Evolutionary conservation across 345 rosid species (phyloP).

Genomic region (Excoecaria agallocha): DNA sequence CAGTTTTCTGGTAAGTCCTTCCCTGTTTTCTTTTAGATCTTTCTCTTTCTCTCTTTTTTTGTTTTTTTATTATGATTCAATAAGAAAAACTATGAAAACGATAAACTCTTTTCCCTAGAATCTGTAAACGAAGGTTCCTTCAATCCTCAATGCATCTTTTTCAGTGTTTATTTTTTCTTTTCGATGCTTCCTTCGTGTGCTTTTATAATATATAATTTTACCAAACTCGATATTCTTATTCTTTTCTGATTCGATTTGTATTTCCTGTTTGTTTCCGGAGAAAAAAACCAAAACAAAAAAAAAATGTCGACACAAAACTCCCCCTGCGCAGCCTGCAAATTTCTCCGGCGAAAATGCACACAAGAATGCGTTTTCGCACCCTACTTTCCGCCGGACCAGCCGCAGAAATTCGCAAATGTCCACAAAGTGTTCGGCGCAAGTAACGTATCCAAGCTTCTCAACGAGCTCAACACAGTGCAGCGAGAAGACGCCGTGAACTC

Average conservation of each 20-base stretch:
- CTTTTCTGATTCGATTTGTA: neutral
- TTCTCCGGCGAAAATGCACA: slow-evolving; percentile 28
- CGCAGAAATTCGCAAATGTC: slow-evolving; percentile 29
- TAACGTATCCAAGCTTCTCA: slow-evolving; percentile 70
- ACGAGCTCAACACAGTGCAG: slow-evolving; percentile 45
- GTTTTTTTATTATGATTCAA: neutral
- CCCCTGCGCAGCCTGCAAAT: slow-evolving; percentile 35
- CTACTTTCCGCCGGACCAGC: slow-evolving; percentile 31
- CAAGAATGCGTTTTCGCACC: slow-evolving; percentile 33
- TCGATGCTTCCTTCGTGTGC: slow-evolving; percentile 14
- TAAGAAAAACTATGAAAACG: neutral
- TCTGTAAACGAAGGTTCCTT: slow-evolving; percentile 18
- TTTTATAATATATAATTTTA: neutral
- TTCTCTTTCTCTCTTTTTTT: neutral
- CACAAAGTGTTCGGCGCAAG: slow-evolving; percentile 39
- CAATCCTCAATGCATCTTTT: slow-evolving; percentile 7
- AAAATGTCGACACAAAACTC: slow-evolving; percentile 29
- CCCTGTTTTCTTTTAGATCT: neutral
- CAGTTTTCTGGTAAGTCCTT: neutral
- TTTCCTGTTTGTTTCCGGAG: neutral
- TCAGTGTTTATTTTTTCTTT: slow-evolving; percentile 8
- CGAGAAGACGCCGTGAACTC: slow-evolving; percentile 83
- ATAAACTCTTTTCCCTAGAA: neutral
- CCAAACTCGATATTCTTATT: neutral
- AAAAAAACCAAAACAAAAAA: neutral